Evolutionary conservation across 2,329 filamentous ascomycete genomes (phyloP), one percentile per base, ranked within the genome.

Genomic region (Passalora sequoiae): DNA sequence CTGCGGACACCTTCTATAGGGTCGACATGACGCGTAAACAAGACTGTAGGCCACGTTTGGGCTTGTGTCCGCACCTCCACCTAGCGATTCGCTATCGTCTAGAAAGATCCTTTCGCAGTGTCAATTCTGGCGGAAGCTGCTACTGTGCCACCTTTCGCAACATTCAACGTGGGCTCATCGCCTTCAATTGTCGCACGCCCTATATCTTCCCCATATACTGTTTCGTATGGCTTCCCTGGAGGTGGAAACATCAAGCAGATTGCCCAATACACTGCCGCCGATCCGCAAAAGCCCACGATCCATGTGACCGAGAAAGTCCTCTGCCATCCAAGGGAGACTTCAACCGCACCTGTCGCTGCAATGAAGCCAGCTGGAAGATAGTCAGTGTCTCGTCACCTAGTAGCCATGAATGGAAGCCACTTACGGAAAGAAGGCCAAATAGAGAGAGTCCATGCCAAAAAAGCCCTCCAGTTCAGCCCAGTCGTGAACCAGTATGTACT

Each of bases 401-500:
- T n/a, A n/a, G n/a, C n/a, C 5, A 6, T 6, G 25, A 28, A 28
- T 6, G 25, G 25, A 3, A 3, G 25, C 5, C 10, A 28, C 25
- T 28, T 13, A 28, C 25, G 25, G 13, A 28, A 28, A 3, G 25
- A 28, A 3, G 25, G 25, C 25, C 25, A 28, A 9, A 28, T 13
- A 28, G 25, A 9, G 10, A 28, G 3, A 9, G 25, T 13, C 10
- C 10, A 28, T 5, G 57, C 55, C 3, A 47, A 31, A 40, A 55
- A 55, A 6, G 48, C 56, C 8, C 58, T 48, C 47, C 48, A 53
- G 32, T 60, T 60, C 8, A 59, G 29, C 19, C 56, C 56, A 7
- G 20, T 30, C 4, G 36, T 45, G 41, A 53, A 60, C 58, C 58
- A 60, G 30, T 60, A 60, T 5, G 53, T 55, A 9, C 52, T 48